These are phyloP conservation scores for Mycena amicta DNA, from an alignment of 768 basidiomycete genomes.

Conservation along the genomic window DNA sequence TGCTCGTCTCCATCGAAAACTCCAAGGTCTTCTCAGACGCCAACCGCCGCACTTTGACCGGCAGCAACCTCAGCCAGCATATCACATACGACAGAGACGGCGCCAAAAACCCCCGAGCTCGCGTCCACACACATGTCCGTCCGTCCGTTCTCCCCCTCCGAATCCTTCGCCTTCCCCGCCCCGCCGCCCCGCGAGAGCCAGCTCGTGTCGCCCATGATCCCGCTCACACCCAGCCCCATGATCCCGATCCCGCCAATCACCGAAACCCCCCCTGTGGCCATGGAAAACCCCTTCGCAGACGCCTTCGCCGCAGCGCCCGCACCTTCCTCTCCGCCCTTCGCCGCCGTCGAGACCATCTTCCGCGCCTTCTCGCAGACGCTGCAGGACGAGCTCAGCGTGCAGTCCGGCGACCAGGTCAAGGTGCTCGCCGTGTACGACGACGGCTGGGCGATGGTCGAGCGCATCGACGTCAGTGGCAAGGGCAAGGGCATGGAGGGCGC, in stretches of 20 bases:
- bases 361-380: slow-evolving; percentile 60
- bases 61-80: slow-evolving; percentile 43
- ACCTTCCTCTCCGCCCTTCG: slow-evolving; percentile 4
- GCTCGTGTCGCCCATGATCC: too few species aligned
- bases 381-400: slow-evolving; percentile 61
- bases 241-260: too few species aligned
- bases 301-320: slow-evolving; percentile 29
- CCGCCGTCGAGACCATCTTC: slow-evolving; percentile 47
- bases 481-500: slow-evolving; percentile 30
- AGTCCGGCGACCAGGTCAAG: slow-evolving; percentile 52
- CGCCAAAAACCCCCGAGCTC: slow-evolving; percentile 21
- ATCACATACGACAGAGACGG: slow-evolving; percentile 25
- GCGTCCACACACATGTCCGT: slow-evolving; percentile 58
- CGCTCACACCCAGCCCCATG: too few species aligned
- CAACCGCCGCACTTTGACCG: slow-evolving; percentile 9
- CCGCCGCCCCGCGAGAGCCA: slow-evolving; percentile 44
- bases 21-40: slow-evolving; percentile 23
- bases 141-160: slow-evolving; percentile 66
- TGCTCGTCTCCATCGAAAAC: slow-evolving; percentile 35
- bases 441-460: slow-evolving; percentile 71
- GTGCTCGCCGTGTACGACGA: slow-evolving; percentile 63
- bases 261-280: too few species aligned
- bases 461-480: slow-evolving; percentile 30
- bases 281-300: slow-evolving; percentile 38
- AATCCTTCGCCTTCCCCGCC: slow-evolving; percentile 70